These are phyloP conservation scores for Rhodofomes roseus DNA, from an alignment of 1,284 basidiomycete species.

Conservation along the genomic window DNA sequence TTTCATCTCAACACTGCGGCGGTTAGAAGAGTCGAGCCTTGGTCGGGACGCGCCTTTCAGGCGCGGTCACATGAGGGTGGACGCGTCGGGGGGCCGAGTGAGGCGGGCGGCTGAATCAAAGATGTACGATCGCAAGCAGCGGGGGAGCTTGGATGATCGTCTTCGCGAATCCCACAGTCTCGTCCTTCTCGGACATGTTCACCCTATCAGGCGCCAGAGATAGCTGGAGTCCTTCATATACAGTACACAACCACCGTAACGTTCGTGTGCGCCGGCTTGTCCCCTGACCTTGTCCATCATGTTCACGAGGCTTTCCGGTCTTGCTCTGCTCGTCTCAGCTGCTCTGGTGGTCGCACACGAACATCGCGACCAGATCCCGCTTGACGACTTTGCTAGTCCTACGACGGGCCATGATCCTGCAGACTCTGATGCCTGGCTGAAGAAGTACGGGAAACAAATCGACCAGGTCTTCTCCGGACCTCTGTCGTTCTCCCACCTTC, in stretches of 20 bases:
- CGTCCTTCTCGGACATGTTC: neutral
- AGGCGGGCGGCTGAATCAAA: neutral
- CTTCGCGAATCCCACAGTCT: neutral
- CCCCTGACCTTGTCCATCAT: neutral
- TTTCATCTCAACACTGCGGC: no score
- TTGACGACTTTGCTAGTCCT: conserved; percentile 4
- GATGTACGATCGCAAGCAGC: neutral
- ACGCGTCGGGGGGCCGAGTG: neutral
- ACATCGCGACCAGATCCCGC: conserved; percentile 9
- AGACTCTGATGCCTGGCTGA: conserved; percentile 44
- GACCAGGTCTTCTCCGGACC: conserved; percentile 72
- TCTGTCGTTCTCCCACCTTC: conserved; percentile 68
- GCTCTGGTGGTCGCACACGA: conserved; percentile 1
- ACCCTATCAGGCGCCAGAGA: neutral
- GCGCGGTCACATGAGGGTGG: neutral
- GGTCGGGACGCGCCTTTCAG: no score
- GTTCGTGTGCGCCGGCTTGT: neutral
- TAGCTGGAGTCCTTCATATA: neutral
- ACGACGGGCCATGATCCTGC: neutral
- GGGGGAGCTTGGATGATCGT: neutral
- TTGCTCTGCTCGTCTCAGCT: neutral
- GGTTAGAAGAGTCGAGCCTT: no score
- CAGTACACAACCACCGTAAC: neutral
- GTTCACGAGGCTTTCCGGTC: neutral
- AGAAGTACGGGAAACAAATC: conserved; percentile 69